Base-by-base conservation (phyloP, 345 rosid genomes). In the Acer campestre region DNA sequence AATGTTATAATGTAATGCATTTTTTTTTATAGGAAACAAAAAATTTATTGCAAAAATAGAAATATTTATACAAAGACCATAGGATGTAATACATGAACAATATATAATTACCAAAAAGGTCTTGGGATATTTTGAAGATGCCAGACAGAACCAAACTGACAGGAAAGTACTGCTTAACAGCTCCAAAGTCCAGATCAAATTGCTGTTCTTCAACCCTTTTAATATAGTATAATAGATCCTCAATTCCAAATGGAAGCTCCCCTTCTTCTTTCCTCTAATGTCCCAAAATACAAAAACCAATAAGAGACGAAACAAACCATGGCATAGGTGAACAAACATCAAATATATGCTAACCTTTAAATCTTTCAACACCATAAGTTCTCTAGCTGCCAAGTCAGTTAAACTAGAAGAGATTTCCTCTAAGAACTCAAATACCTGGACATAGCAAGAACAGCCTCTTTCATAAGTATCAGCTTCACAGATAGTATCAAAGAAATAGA, bases 261-360 rank as follows among this genome's bases (percentile, higher is more conserved):
- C 97, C 99, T 88, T 95, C 99, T 73, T 95, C 98, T 86, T 91
- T 90, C 73, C 71, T 92, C 99, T 95, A 88, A 81, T 77, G 59
- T 74, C 67, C 56, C 76, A 75, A 67, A 48, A 82, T 68, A 75
- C 10, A 20, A 82, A 75, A 67, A 68, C 71, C 75, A 75, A 55
- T 70, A 76, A 48, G 75, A 78, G 55, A 70, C 22, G 75, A 53
- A 27, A 66, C 48, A 80, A 76, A 61, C n/a, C 75, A 22, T 14
- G 55, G 61, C 59, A 38, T 35, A 40, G 27, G 70, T 46, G 78
- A 80, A 77, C 46, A 71, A 46, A 64, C 63, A 20, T 13, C 38
- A 76, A 80, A 65, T 42, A 44, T 53, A 44, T 74, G 68, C 75
- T 71, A 75, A 95, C 99, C 98, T 95, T 95, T 75, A 95, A 78